Evolutionary conservation across 331 rosid genomes (phyloP), one percentile per base, ranked within the genome.

Genomic region (Quercus phellos): DNA sequence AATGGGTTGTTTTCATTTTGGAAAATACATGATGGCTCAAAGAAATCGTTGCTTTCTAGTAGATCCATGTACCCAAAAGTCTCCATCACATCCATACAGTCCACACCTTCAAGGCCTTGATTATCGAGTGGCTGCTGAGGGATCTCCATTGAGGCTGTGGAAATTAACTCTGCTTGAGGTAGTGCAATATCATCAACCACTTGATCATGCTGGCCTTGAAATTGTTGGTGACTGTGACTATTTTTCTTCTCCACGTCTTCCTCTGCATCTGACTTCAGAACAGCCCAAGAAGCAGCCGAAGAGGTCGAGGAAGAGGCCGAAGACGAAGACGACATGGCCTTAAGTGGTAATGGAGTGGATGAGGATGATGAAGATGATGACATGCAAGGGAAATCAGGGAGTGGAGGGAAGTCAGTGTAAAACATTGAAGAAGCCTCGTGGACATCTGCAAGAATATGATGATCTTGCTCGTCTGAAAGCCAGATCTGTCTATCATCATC

Each of bases 301-400:
- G 98, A 89, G 6, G 96, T 81, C 2, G 96, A 84, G 2, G 93
- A 85, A 1, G 97, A 78, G 0, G 96, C 80, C 0, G 94, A 66
- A 9, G 86, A 50, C 5, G 82, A 79, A 55, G 84, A 85, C 2
- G 91, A 74, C 6, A 76, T 53, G 21, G 88, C 66, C 76, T 85
- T 91, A 1, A 86, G 77, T 14, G 93, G 91, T 0, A 77, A 82
- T 0, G 88, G 88, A 18, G 90, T 84, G 0, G 96, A 88, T 0
- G 99, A 88, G 0, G 93, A 84, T 0, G 92, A 90, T 0, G 92
- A 90, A 1, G 98, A 86, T 1, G 99, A 93, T 0, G 98, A 95
- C 99, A 95, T 89, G 98, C 99, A 93, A 50, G 99, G 86, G 43
- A 93, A 95, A 80, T 89, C 94, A 13, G 96, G 94, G 5, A 93